Base-by-base conservation (phyloP, 768 basidiomycete species). In the Boletus vermiculosoides region DNA sequence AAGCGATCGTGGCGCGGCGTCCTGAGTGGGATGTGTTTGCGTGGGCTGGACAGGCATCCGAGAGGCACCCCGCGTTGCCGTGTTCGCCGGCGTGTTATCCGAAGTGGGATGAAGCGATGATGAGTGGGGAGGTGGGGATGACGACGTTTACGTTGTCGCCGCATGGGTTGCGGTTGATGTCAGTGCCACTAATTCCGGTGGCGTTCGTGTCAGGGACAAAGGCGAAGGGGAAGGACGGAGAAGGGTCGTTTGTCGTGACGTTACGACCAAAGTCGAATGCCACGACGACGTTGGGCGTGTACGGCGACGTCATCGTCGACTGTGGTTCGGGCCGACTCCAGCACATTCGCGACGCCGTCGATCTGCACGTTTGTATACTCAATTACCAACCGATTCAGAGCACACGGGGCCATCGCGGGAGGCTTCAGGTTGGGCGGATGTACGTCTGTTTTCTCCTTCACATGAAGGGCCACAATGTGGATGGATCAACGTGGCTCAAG, bases 401-500 rank as follows among this genome's bases (percentile, higher is more conserved):
- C 6, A 23, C 3, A 13, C 33, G 11, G 15, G 8, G 13, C 2
- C 40, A 39, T 9, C 16, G 45, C 15, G 67, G 66, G 37, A 41
- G 48, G 34, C 41, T 69, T 22, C 60, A 58, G 5, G 60, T 59
- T 2, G 58, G 67, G 28, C 48, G 34, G 52, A 52, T 54, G 15
- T 69, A 66, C 23, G 33, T 66, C 28, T 66, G 66, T 45, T 66
- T 68, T 42, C 63, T 68, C 9, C 55, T 69, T 0, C 56, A 64
- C 18, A 53, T 56, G 58, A 25, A 59, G 25, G 13, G 25, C 11
- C 45, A n/a, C 8, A 41, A 31, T 20, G 42, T 30, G 28, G 58
- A 51, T 12, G 57, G 53, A 45, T 18, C 54, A 20, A 55, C 58
- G 20, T 69, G 67, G 67, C 57, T 67, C 44, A 68, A 68, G 57